phyloP scores from a whole-genome alignment of 495 filamentous ascomycete species.

The Aspergillus incahuasiensis region DNA sequence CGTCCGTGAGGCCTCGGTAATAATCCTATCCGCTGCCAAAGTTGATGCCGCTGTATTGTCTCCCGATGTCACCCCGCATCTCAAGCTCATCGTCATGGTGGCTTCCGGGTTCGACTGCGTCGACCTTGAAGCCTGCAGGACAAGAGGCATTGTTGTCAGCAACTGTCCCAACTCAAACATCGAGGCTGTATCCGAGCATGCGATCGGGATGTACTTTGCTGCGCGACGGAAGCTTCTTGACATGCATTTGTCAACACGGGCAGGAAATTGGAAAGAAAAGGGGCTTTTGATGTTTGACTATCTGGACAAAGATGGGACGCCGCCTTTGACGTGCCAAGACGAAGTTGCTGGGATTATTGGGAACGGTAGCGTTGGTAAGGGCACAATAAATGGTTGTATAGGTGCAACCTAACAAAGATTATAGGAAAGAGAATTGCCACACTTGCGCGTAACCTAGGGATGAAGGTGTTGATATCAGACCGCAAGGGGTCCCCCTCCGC shows the following conservation, averaged over 20 bases:
- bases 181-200: constrained; percentile 52
- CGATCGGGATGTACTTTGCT: constrained; percentile 50
- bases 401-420: constrained; percentile 7
- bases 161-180: constrained; percentile 49
- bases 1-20: constrained; percentile 45
- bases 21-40: constrained; percentile 37
- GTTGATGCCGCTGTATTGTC: constrained; percentile 37
- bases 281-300: constrained; percentile 19
- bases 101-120: constrained; percentile 53
- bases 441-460: constrained; percentile 25
- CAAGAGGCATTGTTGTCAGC: constrained; percentile 42
- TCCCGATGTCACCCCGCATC: constrained; percentile 26
- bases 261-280: constrained; percentile 22
- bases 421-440: constrained; percentile 28
- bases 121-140: constrained; percentile 45
- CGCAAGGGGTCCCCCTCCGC: constrained; percentile 33
- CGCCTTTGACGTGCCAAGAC: constrained; percentile 27
- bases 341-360: constrained; percentile 32
- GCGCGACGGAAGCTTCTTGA: constrained; percentile 42
- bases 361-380: constrained; percentile 29
- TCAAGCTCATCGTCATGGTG: constrained; percentile 48
- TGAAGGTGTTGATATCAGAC: constrained; percentile 30
- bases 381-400: background rate
- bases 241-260: constrained; percentile 34
- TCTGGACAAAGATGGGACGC: constrained; percentile 17